These are phyloP conservation scores for Blastomyces parvus DNA, from an alignment of 2,329 filamentous ascomycete species.

Conservation along the genomic window DNA sequence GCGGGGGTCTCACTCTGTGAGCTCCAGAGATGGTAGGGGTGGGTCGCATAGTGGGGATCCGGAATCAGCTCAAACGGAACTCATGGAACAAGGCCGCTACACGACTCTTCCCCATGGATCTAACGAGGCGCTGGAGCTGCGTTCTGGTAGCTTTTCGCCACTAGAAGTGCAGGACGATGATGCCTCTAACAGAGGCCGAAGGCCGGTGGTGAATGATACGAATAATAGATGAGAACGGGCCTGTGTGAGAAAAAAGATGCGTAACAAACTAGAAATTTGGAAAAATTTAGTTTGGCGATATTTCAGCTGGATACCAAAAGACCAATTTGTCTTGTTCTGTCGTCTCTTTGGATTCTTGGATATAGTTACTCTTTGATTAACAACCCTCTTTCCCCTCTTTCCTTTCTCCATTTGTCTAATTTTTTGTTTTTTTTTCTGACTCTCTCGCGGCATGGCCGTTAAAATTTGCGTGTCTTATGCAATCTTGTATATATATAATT, in stretches of 20 bases:
- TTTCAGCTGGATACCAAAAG: no score
- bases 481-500: no score
- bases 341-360: no score
- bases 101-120: constrained; percentile 10
- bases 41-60: neutral
- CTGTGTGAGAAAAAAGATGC: neutral
- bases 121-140: constrained; percentile 14
- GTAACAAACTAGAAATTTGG: no score
- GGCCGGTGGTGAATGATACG: neutral
- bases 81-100: constrained; percentile 41
- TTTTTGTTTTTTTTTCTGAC: no score
- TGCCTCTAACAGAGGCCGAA: constrained; percentile 9
- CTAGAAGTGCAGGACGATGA: constrained; percentile 15
- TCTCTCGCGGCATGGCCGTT: no score
- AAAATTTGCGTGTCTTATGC: no score
- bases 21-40: neutral
- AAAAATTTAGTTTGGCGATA: no score
- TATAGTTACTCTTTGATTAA: no score
- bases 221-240: neutral
- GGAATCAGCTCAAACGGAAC: constrained; percentile 28
- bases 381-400: no score
- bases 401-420: no score
- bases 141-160: constrained; percentile 16
- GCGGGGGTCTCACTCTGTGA: constrained; percentile 22
- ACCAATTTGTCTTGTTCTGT: no score